Conservation (phyloP, 257 asterid species). For the Solanum bulbocastanum region DNA sequence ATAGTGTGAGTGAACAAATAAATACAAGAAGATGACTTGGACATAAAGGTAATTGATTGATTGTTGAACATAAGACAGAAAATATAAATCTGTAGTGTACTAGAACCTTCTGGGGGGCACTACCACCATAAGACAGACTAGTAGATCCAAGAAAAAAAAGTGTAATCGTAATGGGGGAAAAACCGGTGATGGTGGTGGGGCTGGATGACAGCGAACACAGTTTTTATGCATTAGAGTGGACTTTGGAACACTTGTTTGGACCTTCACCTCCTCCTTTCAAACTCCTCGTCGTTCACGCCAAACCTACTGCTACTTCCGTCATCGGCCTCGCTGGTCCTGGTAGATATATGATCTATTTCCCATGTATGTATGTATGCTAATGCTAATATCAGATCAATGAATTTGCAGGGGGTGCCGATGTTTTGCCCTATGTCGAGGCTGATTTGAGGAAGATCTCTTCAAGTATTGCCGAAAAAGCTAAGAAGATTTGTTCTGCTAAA, state of each 20-base stretch:
- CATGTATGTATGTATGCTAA: background rate
- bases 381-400: background rate
- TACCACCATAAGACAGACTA: background rate
- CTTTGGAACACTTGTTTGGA: slow-evolving; percentile 55
- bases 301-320: slow-evolving; percentile 41
- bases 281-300: slow-evolving; percentile 59
- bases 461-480: slow-evolving; percentile 52
- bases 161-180: slow-evolving; percentile 21
- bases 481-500: slow-evolving; percentile 46
- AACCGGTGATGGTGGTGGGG: slow-evolving; percentile 72
- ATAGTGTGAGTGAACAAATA: background rate
- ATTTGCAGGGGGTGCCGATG: slow-evolving; percentile 53
- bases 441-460: slow-evolving; percentile 69
- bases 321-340: slow-evolving; percentile 75
- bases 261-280: slow-evolving; percentile 38
- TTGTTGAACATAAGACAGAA: background rate
- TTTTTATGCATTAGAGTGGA: slow-evolving; percentile 72
- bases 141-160: background rate
- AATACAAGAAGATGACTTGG: background rate
- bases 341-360: background rate
- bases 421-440: slow-evolving; percentile 45
- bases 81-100: background rate
- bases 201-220: slow-evolving; percentile 80
- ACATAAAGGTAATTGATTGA: background rate
- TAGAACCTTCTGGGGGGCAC: background rate